Evolutionary conservation across 345 rosid genomes (phyloP), one percentile per base, ranked within the genome.

Genomic region (Linum tenue): DNA sequence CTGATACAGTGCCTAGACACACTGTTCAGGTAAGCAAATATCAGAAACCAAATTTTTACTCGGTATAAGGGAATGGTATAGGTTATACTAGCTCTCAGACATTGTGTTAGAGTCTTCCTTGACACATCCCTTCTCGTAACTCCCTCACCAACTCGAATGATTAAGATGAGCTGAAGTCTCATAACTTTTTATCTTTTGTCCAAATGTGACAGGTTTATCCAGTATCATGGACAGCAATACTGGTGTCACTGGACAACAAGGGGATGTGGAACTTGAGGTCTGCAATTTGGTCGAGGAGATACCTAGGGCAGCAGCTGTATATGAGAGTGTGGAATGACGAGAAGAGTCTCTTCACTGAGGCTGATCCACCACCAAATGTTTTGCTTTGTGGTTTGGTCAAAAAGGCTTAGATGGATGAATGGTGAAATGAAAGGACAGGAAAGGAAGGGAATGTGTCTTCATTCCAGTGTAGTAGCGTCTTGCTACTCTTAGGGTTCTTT

Each of bases 191-290:
- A 22, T 22, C 31, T 22, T 22, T 22, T 22, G 7, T 40, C 2
- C 43, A 42, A 8, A 15, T 1, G 11, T 31, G 2, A 22, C 66
- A 91, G 98, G 91, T 85, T 50, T 86, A 82, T 70, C 96, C 90
- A 22, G 7, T 37, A 4, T 82, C 90, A 2, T 92, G 98, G 96
- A 86, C 80, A 12, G 87, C 84, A 40, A 67, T 90, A 37, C 44
- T 83, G 69, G 85, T 90, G 64, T 79, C 98, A 37, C 35, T 90
- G 66, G 97, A 92, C 85, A 90, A 90, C 83, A 88, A 88, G 74
- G 98, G 97, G 1, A 86, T 86, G 94, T 90, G 98, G 95, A 90
- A 90, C 73, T 79, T 86, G 76, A 82, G 94, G 82, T 86, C 94
- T 3, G 96, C 87, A 64, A 73, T 76, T 41, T 90, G 96, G 96